Base-by-base conservation (phyloP, 768 basidiomycete species). In the Tephrocybe sp. region DNA sequence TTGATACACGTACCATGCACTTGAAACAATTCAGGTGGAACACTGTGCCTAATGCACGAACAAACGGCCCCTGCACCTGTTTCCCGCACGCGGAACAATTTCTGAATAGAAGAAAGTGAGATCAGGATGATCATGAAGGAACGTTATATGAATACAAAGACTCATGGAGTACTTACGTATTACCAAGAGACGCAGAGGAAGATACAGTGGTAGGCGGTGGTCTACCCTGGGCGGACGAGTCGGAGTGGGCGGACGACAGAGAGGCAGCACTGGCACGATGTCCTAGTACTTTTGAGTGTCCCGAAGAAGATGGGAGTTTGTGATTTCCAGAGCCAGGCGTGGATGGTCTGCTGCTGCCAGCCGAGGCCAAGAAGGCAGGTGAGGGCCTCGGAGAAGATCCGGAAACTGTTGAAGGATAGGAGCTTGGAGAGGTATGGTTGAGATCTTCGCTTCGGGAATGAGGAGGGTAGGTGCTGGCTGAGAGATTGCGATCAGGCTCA, bases 11-110 rank as follows among this genome's bases (percentile, higher is more conserved):
- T 60, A 97, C 96, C 81, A 92, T 81, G 77, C 97, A 99, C 62
- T 91, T 90, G 81, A 99, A 99, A 74, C 97, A 99, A 59, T 91
- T 89, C n/a, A 98, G 69, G 69, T 99, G 97, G 64, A 86, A 98
- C 19, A 98, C 92, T 0, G 90, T 89, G 50, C 90, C 87, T 44
- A 99, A 75, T 0, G 97, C 97, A 51, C 97, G 82, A 28, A 99
- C 97, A 69, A 98, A 98, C 39, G 95, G 93, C 11, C 97, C 96
- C 53, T 93, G 87, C 83, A 98, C 89, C 31, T 83, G 70, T 62
- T 86, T 84, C 32, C 83, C 84, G 61, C 89, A 91, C 11, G 89
- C 81, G 21, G 85, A 82, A 62, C 89, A 92, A 68, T 79, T 75
- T 58, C 88, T 89, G 58, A 52, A 43, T 52, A 57, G 51, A 43